Evolutionary conservation across 179 eudicot genomes (phyloP).

Genomic region (Spergularia azorica): DNA sequence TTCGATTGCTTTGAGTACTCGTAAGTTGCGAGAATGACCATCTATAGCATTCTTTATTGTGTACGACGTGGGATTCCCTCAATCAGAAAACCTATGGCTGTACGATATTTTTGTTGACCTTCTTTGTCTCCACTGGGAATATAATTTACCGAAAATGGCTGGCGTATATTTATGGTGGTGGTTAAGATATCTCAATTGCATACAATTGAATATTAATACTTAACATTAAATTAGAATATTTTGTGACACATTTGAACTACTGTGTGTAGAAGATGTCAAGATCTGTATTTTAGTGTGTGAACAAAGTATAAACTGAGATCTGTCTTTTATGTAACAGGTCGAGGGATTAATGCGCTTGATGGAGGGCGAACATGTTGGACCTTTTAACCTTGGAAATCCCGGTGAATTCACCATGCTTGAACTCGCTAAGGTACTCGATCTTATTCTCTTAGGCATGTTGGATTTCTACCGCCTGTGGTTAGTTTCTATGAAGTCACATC

Average conservation of each 20-base stretch:
- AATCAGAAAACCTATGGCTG: background rate
- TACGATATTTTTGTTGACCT: background rate
- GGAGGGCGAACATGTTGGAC: conserved; percentile 76
- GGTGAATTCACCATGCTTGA: conserved; percentile 82
- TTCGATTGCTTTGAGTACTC: conserved; percentile 1
- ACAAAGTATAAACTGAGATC: background rate
- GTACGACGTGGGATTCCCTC: conserved; percentile 23
- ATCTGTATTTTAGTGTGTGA: background rate
- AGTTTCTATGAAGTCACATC: background rate
- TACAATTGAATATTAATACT: background rate
- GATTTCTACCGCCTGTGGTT: background rate
- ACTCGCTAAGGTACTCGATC: conserved; percentile 53
- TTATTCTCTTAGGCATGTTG: background rate
- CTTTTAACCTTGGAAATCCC: conserved; percentile 67
- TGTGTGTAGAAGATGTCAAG: background rate
- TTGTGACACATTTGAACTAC: background rate
- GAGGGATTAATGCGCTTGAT: conserved; percentile 65
- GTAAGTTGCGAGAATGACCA: conserved; percentile 9
- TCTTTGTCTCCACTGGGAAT: background rate
- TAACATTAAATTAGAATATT: background rate
- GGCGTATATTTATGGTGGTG: background rate
- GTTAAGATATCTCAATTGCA: background rate
- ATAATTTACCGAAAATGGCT: background rate
- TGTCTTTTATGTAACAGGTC: conserved; percentile 35
- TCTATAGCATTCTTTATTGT: conserved; percentile 7